Evolutionary conservation across 1,284 basidiomycete genomes (phyloP).

Genomic region (Ustilago lituana): DNA sequence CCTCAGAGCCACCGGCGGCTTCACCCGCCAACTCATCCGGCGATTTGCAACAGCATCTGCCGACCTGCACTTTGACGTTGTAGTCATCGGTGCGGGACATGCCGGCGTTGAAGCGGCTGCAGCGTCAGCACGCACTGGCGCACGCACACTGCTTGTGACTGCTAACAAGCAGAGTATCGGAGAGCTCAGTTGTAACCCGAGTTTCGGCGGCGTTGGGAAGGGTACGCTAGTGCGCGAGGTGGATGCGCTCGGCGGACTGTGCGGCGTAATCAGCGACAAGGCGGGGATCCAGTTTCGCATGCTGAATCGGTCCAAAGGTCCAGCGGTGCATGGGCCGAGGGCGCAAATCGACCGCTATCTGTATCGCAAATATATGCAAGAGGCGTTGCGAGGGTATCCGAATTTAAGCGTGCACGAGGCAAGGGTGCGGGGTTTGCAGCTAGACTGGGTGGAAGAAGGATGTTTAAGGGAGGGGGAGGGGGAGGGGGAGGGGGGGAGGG

Average conservation of each 20-base stretch:
- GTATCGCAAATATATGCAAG: conserved; percentile 84
- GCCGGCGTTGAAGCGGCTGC: conserved; percentile 90
- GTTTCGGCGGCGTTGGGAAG: conserved; percentile 77
- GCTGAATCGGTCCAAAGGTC: conserved; percentile 83
- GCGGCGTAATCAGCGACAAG: conserved; percentile 79
- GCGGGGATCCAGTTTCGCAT: conserved; percentile 88
- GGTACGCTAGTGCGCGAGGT: conserved; percentile 87
- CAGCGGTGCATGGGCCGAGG: conserved; percentile 87
- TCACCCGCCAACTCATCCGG: not conserved
- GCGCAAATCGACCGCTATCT: conserved; percentile 85
- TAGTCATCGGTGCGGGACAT: conserved; percentile 89
- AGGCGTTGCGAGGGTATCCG: conserved; percentile 74
- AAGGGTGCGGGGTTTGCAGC: conserved; percentile 81
- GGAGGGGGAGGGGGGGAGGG: conserved; percentile 34
- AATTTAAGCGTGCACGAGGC: conserved; percentile 78
- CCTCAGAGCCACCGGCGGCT: not conserved
- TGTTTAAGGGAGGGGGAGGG: not conserved
- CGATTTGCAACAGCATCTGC: conserved; percentile 19
- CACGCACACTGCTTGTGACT: conserved; percentile 81
- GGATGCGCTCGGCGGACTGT: conserved; percentile 84
- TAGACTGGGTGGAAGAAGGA: conserved; percentile 70
- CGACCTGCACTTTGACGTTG: conserved; percentile 71
- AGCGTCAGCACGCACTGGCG: conserved; percentile 82
- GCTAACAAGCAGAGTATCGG: conserved; percentile 82
- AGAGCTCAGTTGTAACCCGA: conserved; percentile 87